Conservation (phyloP, 2,329 filamentous ascomycete species). For the Pseudogymnoascus sp. region DNA sequence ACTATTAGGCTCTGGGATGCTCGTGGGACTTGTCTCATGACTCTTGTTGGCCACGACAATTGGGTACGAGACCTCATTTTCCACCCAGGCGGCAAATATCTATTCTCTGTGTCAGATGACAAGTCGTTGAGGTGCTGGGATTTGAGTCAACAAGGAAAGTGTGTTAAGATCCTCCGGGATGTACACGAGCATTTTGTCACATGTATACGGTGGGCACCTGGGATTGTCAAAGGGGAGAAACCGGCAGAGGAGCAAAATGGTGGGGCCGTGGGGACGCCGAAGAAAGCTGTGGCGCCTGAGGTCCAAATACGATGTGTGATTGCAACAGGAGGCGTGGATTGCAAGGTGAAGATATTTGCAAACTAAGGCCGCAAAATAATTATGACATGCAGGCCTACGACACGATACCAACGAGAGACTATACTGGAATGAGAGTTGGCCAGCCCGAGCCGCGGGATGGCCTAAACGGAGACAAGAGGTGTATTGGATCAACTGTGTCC, state of each 20-base stretch:
- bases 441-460: not conserved
- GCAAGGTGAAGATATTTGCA: conserved; percentile 72
- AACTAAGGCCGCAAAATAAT: not conserved
- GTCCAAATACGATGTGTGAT: conserved; percentile 74
- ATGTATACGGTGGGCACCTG: conserved; percentile 81
- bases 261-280: conserved; percentile 36
- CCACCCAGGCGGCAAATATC: conserved; percentile 85
- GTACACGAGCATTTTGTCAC: conserved; percentile 79
- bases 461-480: not conserved
- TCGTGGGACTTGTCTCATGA: conserved; percentile 76
- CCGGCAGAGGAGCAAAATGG: conserved; percentile 37
- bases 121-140: conserved; percentile 94
- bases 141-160: conserved; percentile 79
- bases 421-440: not conserved
- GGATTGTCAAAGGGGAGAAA: conserved; percentile 53
- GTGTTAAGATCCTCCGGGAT: conserved; percentile 72
- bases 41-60: conserved; percentile 81
- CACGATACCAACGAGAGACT: not conserved
- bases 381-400: no score
- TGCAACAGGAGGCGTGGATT: conserved; percentile 78
- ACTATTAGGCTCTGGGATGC: conserved; percentile 84
- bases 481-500: not conserved
- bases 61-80: conserved; percentile 85
- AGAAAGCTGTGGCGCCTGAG: conserved; percentile 36
- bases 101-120: conserved; percentile 80